Percentiles rank a stretch among this genome's conserved stretches.
phyloP scores from a whole-genome alignment of 148 eudicot genomes.

The Gaultheria prostrata region DNA sequence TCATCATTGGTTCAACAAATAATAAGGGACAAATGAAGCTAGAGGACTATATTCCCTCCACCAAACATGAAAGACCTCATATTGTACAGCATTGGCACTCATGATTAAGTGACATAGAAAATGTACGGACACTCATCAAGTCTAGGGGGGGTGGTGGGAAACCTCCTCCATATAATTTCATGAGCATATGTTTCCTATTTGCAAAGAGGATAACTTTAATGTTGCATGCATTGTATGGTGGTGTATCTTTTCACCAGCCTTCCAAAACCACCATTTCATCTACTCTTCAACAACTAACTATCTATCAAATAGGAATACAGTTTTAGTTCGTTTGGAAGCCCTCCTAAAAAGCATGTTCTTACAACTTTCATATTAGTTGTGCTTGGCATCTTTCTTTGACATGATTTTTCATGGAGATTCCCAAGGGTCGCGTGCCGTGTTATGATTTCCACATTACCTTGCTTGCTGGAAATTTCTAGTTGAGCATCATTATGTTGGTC shows the following conservation, averaged over 20 bases:
- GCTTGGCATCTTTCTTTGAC: constrained; percentile 1
- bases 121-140: constrained; percentile 11
- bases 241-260: constrained; percentile 13
- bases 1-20: constrained; percentile 9
- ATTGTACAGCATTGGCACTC: constrained; percentile 16
- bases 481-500: neutral
- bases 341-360: neutral
- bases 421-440: neutral
- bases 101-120: constrained; percentile 20
- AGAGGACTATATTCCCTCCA: neutral
- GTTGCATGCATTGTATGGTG: neutral
- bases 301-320: constrained; percentile 12
- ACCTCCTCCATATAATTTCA: constrained; percentile 16
- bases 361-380: neutral
- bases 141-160: too few species aligned
- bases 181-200: constrained; percentile 8
- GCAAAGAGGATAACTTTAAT: neutral
- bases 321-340: neutral
- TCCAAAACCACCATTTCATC: constrained; percentile 21
- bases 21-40: constrained; percentile 16
- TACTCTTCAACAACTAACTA: constrained; percentile 29
- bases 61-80: constrained; percentile 16
- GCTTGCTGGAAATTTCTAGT: neutral
- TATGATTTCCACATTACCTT: neutral
- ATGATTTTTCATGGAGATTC: neutral